Percentiles rank a stretch among this genome's conserved stretches.
These are phyloP conservation scores for Castanea sativa DNA, from an alignment of 306 rosid species.

Conservation along the genomic window DNA sequence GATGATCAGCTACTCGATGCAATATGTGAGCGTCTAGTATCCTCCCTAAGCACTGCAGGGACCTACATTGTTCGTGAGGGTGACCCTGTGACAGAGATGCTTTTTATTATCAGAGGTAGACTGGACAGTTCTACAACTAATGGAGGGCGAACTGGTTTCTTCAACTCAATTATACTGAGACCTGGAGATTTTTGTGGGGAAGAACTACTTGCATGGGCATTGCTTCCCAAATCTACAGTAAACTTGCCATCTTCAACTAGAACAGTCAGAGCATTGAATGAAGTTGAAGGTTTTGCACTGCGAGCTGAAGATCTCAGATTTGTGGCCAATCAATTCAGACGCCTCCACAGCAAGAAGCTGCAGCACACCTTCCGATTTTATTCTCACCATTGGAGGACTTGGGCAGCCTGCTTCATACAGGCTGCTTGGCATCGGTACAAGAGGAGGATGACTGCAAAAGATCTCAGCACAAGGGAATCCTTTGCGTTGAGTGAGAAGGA, in stretches of 20 bases:
- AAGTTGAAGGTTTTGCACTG: constrained; percentile 95
- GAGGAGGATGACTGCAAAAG: constrained; percentile 56
- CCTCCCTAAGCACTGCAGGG: constrained; percentile 85
- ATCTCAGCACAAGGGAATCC: constrained; percentile 57
- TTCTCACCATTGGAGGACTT: constrained; percentile 98
- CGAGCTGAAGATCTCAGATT: constrained; percentile 95
- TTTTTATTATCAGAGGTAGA: constrained; percentile 84
- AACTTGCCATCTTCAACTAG: constrained; percentile 94
- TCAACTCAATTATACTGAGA: constrained; percentile 78
- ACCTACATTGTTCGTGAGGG: constrained; percentile 95
- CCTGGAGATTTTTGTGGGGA: constrained; percentile 98
- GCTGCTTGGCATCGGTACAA: constrained; percentile 94
- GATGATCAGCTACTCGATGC: constrained; percentile 97
- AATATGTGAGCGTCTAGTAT: constrained; percentile 89
- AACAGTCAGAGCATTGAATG: constrained; percentile 66
- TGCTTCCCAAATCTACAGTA: constrained; percentile 76
- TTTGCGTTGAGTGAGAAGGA: constrained; percentile 36
- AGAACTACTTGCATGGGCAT: constrained; percentile 95
- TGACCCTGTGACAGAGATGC: constrained; percentile 93
- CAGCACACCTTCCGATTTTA: constrained; percentile 95
- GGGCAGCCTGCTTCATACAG: constrained; percentile 99
- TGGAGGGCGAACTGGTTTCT: constrained; percentile 94
- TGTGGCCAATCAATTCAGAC: constrained; percentile 94
- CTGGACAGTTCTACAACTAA: constrained; percentile 92
- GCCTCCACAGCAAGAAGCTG: constrained; percentile 94